Evolutionary conservation across 495 filamentous ascomycete genomes (phyloP), one percentile per base, ranked within the genome.

Genomic region (Achaetomiella virescens): DNA sequence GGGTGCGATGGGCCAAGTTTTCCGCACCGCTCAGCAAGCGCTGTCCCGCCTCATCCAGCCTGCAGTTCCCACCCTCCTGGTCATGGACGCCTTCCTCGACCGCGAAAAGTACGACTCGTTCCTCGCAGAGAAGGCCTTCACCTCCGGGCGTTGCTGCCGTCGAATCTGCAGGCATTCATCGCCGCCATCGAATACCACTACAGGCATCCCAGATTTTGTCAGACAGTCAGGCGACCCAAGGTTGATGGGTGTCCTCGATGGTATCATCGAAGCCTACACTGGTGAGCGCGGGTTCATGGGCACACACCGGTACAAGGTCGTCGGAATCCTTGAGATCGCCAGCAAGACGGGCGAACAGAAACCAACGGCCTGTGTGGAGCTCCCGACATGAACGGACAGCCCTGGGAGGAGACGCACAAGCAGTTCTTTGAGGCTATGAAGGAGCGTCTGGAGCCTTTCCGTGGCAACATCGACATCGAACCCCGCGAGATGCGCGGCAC

Each of bases 341-440:
- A 71, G 73, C 44, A 78, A 78, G 61, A 78, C 70, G 3, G 76
- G 12, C 66, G 76, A 10, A 73, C 74, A 8, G 77, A 78, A 59
- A 78, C 76, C 5, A 80, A 78, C 46, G 76, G 77, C 5, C 55
- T 70, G 18, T 74, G 75, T 20, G 77, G 76, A 3, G 68, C 66
- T 20, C 53, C 60, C 8, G 75, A 78, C 50, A 58, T 59, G 0
- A 63, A 69, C 31, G 70, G 61, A 12, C 64, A 71, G 14, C 70
- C 77, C 0, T 80, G 75, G 76, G 76, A 78, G 63, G 73, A 76
- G 52, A 76, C 75, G 1, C 77, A 78, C 58, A 66, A 58, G 43
- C 75, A 76, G 59, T 72, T 78, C 49, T 78, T 74, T 1, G 75
- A 78, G 52, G 71, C 76, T 6, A 80, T 80, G 75, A 78, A 76